These are phyloP conservation scores for Trichoderma simmonsii DNA, from an alignment of 2,329 filamentous ascomycete genomes.

Conservation along the genomic window DNA sequence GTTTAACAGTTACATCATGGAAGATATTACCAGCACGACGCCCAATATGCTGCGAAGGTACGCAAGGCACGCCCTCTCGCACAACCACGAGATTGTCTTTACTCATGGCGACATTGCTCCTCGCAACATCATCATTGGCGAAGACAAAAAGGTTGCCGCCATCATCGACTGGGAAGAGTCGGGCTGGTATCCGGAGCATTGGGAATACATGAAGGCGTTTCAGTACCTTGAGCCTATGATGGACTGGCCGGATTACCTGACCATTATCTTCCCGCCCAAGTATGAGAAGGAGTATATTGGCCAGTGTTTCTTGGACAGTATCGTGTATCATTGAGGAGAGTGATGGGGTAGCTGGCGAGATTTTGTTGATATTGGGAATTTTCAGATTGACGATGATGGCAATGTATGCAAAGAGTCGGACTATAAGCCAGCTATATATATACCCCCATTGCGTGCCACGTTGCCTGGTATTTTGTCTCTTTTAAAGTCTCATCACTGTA, in stretches of 20 bases:
- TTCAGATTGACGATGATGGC: not conserved
- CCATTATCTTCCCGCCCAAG: not conserved
- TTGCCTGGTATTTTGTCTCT: not conserved
- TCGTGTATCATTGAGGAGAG: not conserved
- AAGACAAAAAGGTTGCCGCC: not conserved
- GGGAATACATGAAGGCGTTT: not conserved
- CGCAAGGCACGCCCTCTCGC: not conserved
- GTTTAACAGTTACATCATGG: not conserved
- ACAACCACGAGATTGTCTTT: not conserved
- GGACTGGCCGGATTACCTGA: not conserved
- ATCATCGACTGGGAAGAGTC: not conserved
- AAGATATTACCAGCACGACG: not conserved
- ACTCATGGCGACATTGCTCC: not conserved
- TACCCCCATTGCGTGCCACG: not conserved
- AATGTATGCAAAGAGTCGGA: not conserved
- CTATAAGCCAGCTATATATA: not conserved
- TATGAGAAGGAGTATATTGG: not conserved
- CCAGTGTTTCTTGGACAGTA: not conserved
- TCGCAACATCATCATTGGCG: not conserved
- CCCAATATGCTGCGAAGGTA: not conserved
- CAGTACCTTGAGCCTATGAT: not conserved
- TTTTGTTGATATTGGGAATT: not conserved
- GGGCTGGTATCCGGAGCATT: slow-evolving; percentile 3
- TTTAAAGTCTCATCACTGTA: not conserved
- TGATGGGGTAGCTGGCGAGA: not conserved